Evolutionary conservation across 2,329 filamentous ascomycete genomes (phyloP), one percentile per base, ranked within the genome.

Genomic region (Fusarium decemcellulare): DNA sequence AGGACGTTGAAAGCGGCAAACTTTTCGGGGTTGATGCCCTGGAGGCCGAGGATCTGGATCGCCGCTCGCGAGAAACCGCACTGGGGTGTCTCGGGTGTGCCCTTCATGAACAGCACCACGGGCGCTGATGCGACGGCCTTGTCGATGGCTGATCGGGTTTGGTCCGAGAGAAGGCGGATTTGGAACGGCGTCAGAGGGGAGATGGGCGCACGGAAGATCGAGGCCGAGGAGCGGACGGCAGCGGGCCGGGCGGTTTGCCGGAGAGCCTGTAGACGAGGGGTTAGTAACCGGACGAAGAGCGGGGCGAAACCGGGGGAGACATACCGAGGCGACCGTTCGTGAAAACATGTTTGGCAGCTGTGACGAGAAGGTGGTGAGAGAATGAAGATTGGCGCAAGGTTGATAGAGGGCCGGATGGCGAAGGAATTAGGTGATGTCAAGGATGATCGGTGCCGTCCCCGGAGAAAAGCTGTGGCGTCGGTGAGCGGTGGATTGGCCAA

Each of bases 51-150:
- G 76, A 99, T 95, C 86, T 98, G 95, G 79, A 99, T 97, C 79
- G 89, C 94, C 58, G 95, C 95, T 75, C 95, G 90, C 63, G 95
- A 98, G 86, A 98, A 99, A 47, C 96, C 96, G 82, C 96, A 99
- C 81, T 98, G 95, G 18, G 96, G 96, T 65, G 90, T 93, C 83
- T 98, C 95, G 62, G 96, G 96, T 2, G 96, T 98, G 63, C 96
- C 96, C 86, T 99, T 99, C 96, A 99, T 99, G 86, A 99, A 99
- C 61, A 99, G 87, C 1, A 99, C 96, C 0, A 99, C 95, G 3
- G 95, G 95, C 0, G 95, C 92, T 1, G 94, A 95, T 27, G 84
- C 86, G 15, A 99, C 91, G 34, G 95, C 95, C 80, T 94, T 93
- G 81, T 98, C 93, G 76, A 99, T 99, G 29, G 95, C 94, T 40